phyloP scores from a whole-genome alignment of 169 alveolate genomes.

The Plasmodium sp. region DNA sequence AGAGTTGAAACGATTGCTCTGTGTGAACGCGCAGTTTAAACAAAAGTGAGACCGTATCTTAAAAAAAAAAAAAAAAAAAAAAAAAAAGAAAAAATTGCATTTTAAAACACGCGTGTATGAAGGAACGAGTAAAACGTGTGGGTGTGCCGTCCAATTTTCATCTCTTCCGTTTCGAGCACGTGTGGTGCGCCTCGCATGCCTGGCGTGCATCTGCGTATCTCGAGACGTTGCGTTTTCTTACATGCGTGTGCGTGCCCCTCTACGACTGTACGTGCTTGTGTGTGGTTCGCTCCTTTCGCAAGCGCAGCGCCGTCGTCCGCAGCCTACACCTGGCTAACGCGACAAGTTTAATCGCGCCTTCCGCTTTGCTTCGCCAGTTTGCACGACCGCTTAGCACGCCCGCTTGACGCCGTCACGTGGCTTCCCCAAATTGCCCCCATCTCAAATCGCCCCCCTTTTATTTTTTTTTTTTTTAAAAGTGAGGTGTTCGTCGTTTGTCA shows the following conservation, averaged over 20 bases:
- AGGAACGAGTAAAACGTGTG: background rate
- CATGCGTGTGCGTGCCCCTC: background rate
- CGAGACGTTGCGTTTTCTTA: background rate
- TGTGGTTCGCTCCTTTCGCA: background rate
- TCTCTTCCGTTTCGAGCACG: background rate
- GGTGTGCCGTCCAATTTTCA: background rate
- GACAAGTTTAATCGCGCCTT: background rate
- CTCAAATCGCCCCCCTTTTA: constrained; percentile 4
- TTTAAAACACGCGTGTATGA: background rate
- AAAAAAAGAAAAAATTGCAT: background rate
- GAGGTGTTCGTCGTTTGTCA: constrained; percentile 39
- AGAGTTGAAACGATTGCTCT: background rate
- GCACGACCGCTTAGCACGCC: background rate
- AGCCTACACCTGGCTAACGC: background rate
- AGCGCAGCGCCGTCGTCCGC: background rate
- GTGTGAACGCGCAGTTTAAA: background rate
- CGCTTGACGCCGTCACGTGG: background rate
- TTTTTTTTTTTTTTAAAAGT: constrained; percentile 39
- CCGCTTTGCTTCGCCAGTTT: background rate
- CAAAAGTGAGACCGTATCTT: background rate
- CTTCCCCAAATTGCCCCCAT: background rate
- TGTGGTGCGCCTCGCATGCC: background rate
- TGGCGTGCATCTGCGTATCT: background rate
- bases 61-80: background rate
- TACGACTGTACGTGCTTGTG: background rate